Evolutionary conservation across 2,329 filamentous ascomycete species (phyloP), one percentile per base, ranked within the genome.

Genomic region (Apiospora arundinis): DNA sequence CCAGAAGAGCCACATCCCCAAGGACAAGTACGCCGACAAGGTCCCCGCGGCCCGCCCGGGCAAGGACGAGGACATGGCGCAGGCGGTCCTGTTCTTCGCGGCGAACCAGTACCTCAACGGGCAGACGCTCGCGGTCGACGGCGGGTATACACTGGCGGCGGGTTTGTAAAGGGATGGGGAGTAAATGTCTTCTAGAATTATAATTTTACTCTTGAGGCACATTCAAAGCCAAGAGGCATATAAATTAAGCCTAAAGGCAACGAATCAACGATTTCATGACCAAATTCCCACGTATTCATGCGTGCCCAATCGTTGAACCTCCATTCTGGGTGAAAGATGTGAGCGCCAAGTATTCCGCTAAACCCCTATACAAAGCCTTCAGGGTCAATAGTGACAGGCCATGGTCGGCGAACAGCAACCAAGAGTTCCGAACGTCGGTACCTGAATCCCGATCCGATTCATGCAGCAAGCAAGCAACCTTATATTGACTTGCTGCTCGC

Each of bases 21-120:
- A 85, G 75, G 86, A 89, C 21, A 85, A 85, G 70, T 92, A 91
- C 75, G 85, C 85, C 56, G 82, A 83, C 0, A 89, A 90, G 14
- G 89, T 93, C 60, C 92, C 92, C 0, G 82, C 93, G 21, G 86
- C 85, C 0, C 83, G 92, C 18, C 92, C 93, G 67, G 92, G 92
- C 2, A 89, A 85, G 52, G 90, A 92, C 8, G 85, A 93, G 78
- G 92, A 94, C 78, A 91, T 94, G 76, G 92, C 92, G 0, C 89
- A 89, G 9, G 84, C 91, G 0, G 91, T 92, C 76, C 81, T 94
- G 69, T 93, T 83, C 72, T 78, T 81, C 65, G 83, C 81, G 4
- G 76, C 74, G 2, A 85, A 85, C 69, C 83, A 85, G 77, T 86
- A 85, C 69, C 67, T 86, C 21, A 82, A 83, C 32, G 84, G 84